Percentiles rank a stretch among this genome's conserved stretches.
Conservation (phyloP, 2,329 filamentous ascomycete species). For the Aspergillus pseudonomiae region DNA sequence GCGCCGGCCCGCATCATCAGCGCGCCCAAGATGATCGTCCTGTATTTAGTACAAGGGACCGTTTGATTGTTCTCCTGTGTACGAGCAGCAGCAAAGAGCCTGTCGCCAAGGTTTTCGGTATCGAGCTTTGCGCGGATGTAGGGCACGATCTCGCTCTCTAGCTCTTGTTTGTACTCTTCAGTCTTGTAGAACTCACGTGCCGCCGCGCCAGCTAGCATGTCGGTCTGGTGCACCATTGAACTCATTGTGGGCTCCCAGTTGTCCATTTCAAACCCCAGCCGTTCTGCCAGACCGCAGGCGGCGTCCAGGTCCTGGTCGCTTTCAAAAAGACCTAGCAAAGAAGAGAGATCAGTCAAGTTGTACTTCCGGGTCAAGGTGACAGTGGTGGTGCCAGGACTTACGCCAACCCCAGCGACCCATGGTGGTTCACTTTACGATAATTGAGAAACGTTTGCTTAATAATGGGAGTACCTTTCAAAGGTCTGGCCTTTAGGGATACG, state of each 20-base stretch:
- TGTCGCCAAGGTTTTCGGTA: background rate
- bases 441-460: background rate
- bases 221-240: background rate
- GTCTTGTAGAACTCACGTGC: background rate
- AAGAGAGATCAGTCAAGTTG: no score
- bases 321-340: background rate
- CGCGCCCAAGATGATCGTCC: background rate
- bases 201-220: background rate
- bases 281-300: background rate
- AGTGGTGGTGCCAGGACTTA: background rate
- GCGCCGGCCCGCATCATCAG: background rate
- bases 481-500: fast-evolving
- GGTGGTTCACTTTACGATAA: background rate
- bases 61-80: background rate
- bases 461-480: background rate
- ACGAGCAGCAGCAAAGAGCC: background rate
- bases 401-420: background rate
- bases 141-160: background rate
- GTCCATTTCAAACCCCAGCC: background rate
- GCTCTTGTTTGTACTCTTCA: background rate
- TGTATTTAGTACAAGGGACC: background rate
- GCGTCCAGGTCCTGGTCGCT: background rate
- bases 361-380: no score
- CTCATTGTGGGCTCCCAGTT: background rate
- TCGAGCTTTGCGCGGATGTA: background rate